Evolutionary conservation across 257 asterid species (phyloP).

Genomic region (Cynanchum wilfordii): DNA sequence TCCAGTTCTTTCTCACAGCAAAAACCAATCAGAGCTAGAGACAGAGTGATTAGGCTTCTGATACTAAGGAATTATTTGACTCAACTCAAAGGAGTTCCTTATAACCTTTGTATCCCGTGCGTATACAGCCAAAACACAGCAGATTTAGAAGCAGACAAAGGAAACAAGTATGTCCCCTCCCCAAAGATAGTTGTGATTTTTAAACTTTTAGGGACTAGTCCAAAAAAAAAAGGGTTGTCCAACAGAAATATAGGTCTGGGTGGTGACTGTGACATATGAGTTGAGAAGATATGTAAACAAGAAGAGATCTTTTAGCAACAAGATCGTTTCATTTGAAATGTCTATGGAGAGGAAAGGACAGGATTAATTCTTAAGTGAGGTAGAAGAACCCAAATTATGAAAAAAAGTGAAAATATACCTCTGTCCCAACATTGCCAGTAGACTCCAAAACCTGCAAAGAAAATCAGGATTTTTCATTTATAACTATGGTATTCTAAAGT

Average conservation of each 20-base stretch:
- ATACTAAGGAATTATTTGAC: neutral
- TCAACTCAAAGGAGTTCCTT: neutral
- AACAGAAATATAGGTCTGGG: neutral
- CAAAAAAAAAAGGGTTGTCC: neutral
- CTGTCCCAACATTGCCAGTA: slow-evolving; percentile 31
- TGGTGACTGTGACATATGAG: neutral
- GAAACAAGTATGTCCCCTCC: neutral
- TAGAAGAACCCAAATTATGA: neutral
- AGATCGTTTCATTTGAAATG: neutral
- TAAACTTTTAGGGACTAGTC: neutral
- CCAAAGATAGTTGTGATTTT: neutral
- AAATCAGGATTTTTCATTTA: slow-evolving; percentile 12
- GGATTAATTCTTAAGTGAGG: neutral
- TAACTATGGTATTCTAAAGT: neutral
- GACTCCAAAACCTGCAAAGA: slow-evolving; percentile 52
- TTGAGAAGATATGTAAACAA: neutral
- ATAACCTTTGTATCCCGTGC: neutral
- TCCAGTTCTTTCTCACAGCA: neutral
- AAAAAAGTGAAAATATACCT: slow-evolving; percentile 34
- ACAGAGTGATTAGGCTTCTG: too few relatives aligned
- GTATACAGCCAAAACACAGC: neutral
- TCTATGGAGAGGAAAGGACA: neutral
- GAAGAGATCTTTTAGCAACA: neutral
- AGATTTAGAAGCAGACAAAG: neutral
- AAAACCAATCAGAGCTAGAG: neutral